A percentile compares a stretch with the other conserved stretches of the same genome.
phyloP scores from a whole-genome alignment of 768 basidiomycete species.

The Ephemerocybe angulata region DNA sequence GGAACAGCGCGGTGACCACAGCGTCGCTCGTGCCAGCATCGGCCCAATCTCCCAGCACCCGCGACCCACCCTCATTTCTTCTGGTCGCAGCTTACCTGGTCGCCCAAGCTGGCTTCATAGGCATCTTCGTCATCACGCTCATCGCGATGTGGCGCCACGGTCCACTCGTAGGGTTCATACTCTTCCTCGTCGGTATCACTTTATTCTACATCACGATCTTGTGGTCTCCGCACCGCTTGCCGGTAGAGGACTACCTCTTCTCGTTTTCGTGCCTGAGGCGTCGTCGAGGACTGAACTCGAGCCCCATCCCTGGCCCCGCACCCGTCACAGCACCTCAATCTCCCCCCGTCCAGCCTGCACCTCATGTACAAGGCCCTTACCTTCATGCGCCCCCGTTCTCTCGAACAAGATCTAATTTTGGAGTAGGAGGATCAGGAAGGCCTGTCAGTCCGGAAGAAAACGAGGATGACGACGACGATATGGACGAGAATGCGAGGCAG shows the following conservation, averaged over 20 bases:
- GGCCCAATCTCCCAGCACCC: too few relatives aligned
- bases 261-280: slow-evolving; percentile 45
- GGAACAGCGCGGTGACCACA: slow-evolving; percentile 34
- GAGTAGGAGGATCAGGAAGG: slow-evolving; percentile 39
- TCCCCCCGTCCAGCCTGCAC: slow-evolving; percentile 36
- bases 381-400: slow-evolving; percentile 68
- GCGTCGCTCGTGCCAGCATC: too few relatives aligned
- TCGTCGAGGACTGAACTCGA: slow-evolving; percentile 31
- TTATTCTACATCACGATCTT: slow-evolving; percentile 56
- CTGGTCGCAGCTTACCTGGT: slow-evolving; percentile 41
- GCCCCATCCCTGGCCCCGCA: too few relatives aligned
- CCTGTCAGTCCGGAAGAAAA: slow-evolving; percentile 49
- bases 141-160: slow-evolving; percentile 57
- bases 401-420: slow-evolving; percentile 24
- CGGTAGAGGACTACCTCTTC: slow-evolving; percentile 55
- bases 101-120: slow-evolving; percentile 57
- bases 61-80: slow-evolving; percentile 15
- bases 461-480: slow-evolving; percentile 64
- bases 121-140: slow-evolving; percentile 53
- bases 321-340: too few relatives aligned
- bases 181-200: slow-evolving; percentile 61
- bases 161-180: slow-evolving; percentile 51
- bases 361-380: slow-evolving; percentile 55
- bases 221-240: slow-evolving; percentile 53
- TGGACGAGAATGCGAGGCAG: slow-evolving; percentile 73